phyloP scores from a whole-genome alignment of 208 protist genomes.

The Borovskyia barvae region DNA sequence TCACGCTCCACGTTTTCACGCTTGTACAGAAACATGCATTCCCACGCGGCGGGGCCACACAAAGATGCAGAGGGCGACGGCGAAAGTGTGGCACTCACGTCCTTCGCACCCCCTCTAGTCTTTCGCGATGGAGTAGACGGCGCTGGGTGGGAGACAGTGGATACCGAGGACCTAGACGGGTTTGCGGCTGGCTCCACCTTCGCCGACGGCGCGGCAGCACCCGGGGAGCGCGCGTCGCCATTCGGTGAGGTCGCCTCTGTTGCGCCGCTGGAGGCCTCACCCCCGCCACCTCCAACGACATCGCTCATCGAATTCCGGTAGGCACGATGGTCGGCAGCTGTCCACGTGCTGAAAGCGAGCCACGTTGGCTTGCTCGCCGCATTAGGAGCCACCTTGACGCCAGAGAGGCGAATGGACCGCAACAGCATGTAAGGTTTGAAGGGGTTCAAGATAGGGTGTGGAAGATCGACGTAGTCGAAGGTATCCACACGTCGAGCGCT shows the following conservation, averaged over 20 bases:
- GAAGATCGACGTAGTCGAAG: slow-evolving; percentile 39
- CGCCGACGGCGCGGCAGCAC: not conserved
- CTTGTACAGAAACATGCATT: slow-evolving; percentile 69
- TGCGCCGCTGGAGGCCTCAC: not conserved
- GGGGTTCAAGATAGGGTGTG: slow-evolving; percentile 31
- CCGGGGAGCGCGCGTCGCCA: not conserved
- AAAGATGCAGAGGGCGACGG: not conserved
- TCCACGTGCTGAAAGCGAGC: slow-evolving; percentile 43
- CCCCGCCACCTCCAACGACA: not conserved
- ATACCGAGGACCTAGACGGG: not conserved
- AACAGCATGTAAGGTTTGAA: slow-evolving; percentile 36
- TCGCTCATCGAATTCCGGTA: not conserved
- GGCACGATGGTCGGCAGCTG: slow-evolving; percentile 16
- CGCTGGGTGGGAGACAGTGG: too few species aligned
- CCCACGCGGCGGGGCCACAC: not conserved
- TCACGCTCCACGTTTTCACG: slow-evolving; percentile 72
- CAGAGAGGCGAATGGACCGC: slow-evolving; percentile 30
- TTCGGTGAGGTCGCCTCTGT: not conserved
- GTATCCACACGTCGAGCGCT: not conserved
- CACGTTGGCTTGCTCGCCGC: slow-evolving; percentile 38
- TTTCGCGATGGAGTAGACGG: too few species aligned
- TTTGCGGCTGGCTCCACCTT: not conserved
- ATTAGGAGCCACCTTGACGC: slow-evolving; percentile 24
- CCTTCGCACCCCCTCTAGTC: too few species aligned
- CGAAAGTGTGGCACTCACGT: not conserved